Evolutionary conservation across 2,329 filamentous ascomycete species (phyloP).

Genomic region (Colletotrichum musicola): DNA sequence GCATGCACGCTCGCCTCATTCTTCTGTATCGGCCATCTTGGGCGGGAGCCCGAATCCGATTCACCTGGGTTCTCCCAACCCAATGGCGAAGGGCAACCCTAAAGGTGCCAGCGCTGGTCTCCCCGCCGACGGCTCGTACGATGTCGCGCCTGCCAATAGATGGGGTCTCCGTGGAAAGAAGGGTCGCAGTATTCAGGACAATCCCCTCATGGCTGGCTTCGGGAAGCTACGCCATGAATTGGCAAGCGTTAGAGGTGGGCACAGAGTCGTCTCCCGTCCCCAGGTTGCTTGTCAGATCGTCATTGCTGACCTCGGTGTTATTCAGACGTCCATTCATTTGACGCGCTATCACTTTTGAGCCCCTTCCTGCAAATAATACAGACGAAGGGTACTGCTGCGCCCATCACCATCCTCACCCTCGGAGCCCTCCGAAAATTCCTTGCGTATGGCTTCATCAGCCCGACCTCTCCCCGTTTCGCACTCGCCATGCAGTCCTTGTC

Average conservation of each 20-base stretch:
- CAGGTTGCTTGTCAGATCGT: not conserved
- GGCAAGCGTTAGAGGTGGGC: conserved; percentile 81
- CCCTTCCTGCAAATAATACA: conserved; percentile 98
- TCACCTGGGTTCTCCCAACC: conserved; percentile 63
- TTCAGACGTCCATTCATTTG: conserved; percentile 86
- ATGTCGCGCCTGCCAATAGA: conserved; percentile 78
- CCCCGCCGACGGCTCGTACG: conserved; percentile 59
- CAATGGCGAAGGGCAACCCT: conserved; percentile 55
- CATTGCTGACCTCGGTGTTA: conserved; percentile 44
- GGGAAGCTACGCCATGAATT: conserved; percentile 89
- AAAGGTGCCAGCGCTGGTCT: conserved; percentile 54
- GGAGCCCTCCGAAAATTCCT: conserved; percentile 97
- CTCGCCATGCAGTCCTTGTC: conserved; percentile 95
- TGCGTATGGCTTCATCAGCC: conserved; percentile 90
- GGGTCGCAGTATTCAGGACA: conserved; percentile 97
- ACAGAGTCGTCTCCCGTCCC: not conserved
- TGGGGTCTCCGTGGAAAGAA: conserved; percentile 97
- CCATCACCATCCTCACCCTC: conserved; percentile 94
- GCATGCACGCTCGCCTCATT: conserved; percentile 94
- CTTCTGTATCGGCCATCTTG: conserved; percentile 94
- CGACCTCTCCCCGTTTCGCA: conserved; percentile 86
- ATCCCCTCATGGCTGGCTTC: conserved; percentile 95
- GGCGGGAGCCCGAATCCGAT: conserved; percentile 77
- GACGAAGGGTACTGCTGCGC: conserved; percentile 93
- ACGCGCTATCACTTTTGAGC: conserved; percentile 88